phyloP scores from a whole-genome alignment of 106 monocot genomes.

The Narthecium ossifragum region DNA sequence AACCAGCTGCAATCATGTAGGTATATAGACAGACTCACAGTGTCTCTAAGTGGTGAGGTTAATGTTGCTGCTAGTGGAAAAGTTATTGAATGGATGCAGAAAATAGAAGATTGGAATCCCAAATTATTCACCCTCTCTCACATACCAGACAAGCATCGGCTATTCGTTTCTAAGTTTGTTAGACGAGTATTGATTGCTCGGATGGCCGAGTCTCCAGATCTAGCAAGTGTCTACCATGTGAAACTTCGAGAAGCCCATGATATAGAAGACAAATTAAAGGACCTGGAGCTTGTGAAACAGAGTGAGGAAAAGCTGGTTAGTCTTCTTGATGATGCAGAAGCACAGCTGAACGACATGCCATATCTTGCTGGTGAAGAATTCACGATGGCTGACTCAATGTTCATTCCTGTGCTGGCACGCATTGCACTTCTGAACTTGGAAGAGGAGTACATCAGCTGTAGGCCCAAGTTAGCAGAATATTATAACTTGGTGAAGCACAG shows the following conservation, averaged over 20 bases:
- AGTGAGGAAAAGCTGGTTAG: constrained; percentile 57
- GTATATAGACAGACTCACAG: constrained; percentile 82
- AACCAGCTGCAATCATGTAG: constrained; percentile 22
- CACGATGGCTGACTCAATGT: constrained; percentile 78
- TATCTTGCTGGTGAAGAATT: constrained; percentile 71
- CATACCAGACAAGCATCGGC: constrained; percentile 54
- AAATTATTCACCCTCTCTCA: constrained; percentile 81
- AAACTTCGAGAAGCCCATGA: constrained; percentile 82
- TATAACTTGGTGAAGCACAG: constrained; percentile 54
- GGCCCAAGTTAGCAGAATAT: constrained; percentile 61
- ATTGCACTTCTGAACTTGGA: constrained; percentile 64
- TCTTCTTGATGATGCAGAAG: constrained; percentile 83
- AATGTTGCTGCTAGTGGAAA: constrained; percentile 22
- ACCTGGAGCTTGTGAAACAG: constrained; percentile 45
- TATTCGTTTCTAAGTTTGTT: constrained; percentile 72
- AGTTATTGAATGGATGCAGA: constrained; percentile 70
- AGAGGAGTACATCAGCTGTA: constrained; percentile 52
- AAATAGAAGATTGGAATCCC: constrained; percentile 80
- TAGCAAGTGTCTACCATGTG: constrained; percentile 77
- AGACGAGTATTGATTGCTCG: constrained; percentile 79
- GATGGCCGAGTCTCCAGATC: constrained; percentile 83
- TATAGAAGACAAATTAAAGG: constrained; percentile 66
- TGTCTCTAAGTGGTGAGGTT: constrained; percentile 44
- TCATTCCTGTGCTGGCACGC: constrained; percentile 67
- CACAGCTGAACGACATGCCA: constrained; percentile 36